A percentile compares a stretch with the other conserved stretches of the same genome.
Evolutionary conservation across 2,329 filamentous ascomycete species (phyloP).

Genomic region (Fusarium transvaalense): DNA sequence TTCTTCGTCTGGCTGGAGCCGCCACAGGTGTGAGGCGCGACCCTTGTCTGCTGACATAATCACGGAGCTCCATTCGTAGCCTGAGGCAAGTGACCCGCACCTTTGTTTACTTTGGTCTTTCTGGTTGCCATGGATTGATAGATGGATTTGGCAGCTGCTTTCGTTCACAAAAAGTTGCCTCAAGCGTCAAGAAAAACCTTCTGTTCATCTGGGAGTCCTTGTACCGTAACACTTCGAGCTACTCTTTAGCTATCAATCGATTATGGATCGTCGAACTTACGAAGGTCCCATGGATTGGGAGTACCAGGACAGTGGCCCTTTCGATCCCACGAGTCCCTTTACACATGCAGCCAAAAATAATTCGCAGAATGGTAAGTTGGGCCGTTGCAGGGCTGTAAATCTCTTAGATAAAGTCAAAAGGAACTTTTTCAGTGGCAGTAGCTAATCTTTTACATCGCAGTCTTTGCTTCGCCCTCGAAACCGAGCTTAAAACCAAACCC

Average conservation of each 20-base stretch:
- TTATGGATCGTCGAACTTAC: conserved; percentile 67
- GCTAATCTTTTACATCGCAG: conserved; percentile 45
- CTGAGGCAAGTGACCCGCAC: conserved; percentile 43
- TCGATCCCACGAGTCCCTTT: conserved; percentile 73
- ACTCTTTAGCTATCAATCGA: conserved; percentile 17
- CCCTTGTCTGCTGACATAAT: conserved; percentile 51
- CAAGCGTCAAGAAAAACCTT: conserved; percentile 8
- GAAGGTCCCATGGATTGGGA: conserved; percentile 77
- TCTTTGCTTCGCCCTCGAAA: conserved; percentile 57
- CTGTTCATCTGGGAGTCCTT: conserved; percentile 3
- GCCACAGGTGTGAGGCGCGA: conserved; percentile 39
- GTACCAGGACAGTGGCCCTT: conserved; percentile 68
- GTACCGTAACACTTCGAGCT: conserved; percentile 25
- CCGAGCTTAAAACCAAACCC: conserved; percentile 51
- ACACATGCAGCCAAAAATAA: conserved; percentile 62
- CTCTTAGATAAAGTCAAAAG: neutral
- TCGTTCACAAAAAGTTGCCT: conserved; percentile 24
- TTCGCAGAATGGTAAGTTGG: conserved; percentile 58
- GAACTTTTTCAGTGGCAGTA: neutral
- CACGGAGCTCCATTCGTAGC: conserved; percentile 12
- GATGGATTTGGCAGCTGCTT: conserved; percentile 26
- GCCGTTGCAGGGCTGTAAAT: neutral
- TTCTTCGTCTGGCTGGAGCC: conserved; percentile 41
- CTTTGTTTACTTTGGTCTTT: conserved; percentile 53
- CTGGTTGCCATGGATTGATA: conserved; percentile 48